Conservation (phyloP, 2,329 filamentous ascomycete genomes). For the Fusarium luffae region DNA sequence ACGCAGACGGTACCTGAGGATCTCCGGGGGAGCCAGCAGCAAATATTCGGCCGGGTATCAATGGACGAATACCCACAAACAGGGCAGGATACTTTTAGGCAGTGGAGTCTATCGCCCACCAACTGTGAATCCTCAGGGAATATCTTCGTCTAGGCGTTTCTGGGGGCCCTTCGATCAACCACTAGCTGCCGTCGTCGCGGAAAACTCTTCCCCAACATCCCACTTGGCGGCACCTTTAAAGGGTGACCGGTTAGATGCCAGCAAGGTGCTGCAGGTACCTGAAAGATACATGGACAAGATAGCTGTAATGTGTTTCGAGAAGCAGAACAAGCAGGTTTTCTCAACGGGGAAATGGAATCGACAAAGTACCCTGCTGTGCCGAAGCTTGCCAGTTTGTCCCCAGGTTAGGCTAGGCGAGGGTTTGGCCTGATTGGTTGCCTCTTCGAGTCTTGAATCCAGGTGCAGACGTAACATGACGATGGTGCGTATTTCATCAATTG, state of each 20-base stretch:
- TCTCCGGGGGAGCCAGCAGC: slow-evolving; percentile 27
- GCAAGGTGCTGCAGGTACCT: slow-evolving; percentile 37
- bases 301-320: slow-evolving; percentile 1
- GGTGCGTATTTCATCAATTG: slow-evolving; percentile 29
- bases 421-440: slow-evolving; percentile 34
- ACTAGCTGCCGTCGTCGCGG: slow-evolving; percentile 39
- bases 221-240: slow-evolving; percentile 46
- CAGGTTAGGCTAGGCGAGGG: slow-evolving; percentile 25
- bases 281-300: slow-evolving; percentile 15
- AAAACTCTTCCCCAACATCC: slow-evolving; percentile 50
- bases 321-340: slow-evolving; percentile 15
- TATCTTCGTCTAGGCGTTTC: slow-evolving; percentile 31
- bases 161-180: slow-evolving; percentile 42
- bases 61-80: slow-evolving; percentile 21
- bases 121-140: slow-evolving; percentile 23
- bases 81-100: slow-evolving; percentile 16
- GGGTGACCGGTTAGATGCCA: slow-evolving; percentile 40
- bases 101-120: slow-evolving; percentile 30
- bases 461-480: slow-evolving; percentile 31
- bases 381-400: slow-evolving; percentile 42
- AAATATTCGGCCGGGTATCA: slow-evolving; percentile 39
- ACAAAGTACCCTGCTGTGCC: slow-evolving; percentile 28
- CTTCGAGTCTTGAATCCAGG: slow-evolving; percentile 30
- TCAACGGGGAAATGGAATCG: slow-evolving; percentile 24
- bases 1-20: slow-evolving; percentile 30